Base-by-base conservation (phyloP, 1,284 basidiomycete species). In the Ganoderma lingzhi region DNA sequence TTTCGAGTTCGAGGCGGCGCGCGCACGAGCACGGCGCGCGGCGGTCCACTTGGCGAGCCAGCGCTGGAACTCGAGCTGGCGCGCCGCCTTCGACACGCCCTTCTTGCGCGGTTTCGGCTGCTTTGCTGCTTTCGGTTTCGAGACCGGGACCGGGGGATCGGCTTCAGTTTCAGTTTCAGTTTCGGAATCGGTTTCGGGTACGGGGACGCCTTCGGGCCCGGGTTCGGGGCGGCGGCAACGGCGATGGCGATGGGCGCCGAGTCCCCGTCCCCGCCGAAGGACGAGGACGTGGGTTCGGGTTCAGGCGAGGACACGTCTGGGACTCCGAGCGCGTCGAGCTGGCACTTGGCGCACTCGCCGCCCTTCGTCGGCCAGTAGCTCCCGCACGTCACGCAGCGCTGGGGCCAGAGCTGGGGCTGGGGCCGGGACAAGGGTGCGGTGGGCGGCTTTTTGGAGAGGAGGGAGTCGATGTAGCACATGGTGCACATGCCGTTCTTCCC, bases 11-110 rank as follows among this genome's bases (percentile, higher is more conserved):
- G 35, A 1, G 35, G 35, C 4, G 35, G 35, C 35, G 8, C 35
- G 35, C 4, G 35, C 35, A 35, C 35, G 35, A 8, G 35, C 58
- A 19, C 44, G 59, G 44, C 62, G 58, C 28, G 19, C 60, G 8
- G 42, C 56, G n/a, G 28, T 65, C 67, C 63, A 70, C 19, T 14
- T 48, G 10, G 56, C 37, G 63, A 70, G 62, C 71, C 71, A 70
- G 39, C 17, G 30, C n/a, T 58, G 42, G 63, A 70, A 73, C 37
- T 62, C 64, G 17, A 44, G 45, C 58, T 58, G 63, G 60, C 67
- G 69, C 64, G 55, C 62, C 30, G 65, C n/a, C 63, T 67, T 69
- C 44, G 63, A 53, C 15, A 68, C 17, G 41, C 60, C 60, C 30
- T 28, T 42, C 39, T 32, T 51, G 39, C 45, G 62, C 14, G 62